Evolutionary conservation across 306 rosid species (phyloP), one percentile per base, ranked within the genome.

Genomic region (Rosa persica): DNA sequence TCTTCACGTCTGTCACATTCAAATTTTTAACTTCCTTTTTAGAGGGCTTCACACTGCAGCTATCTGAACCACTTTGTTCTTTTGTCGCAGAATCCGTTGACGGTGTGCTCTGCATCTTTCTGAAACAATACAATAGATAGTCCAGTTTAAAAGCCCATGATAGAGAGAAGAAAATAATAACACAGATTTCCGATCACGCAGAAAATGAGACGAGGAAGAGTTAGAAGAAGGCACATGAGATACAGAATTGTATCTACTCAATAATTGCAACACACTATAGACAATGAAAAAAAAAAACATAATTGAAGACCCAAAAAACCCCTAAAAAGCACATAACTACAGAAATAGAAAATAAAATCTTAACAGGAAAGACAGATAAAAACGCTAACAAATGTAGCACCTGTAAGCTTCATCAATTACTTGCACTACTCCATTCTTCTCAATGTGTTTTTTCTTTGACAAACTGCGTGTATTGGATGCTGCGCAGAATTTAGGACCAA

Each of bases 41-140:
- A 79, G 86, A 15, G 64, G 64, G 76, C 88, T 96, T 91, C 75
- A 85, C 86, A 79, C 65, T 90, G 82, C 98, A 86, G 73, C 93
- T 86, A 85, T 95, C 97, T 51, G 99, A 92, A 74, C 80, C 86
- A 68, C 91, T 90, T 76, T 86, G 97, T 17, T 91, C 94, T 83
- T 89, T 95, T 62, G 97, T 85, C 48, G 96, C 93, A 80, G 91
- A 88, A 79, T 91, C 99, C 27, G 92, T 80, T 70, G 99, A 97
- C 60, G 90, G 89, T 48, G 96, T 81, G 76, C 83, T 86, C 84
- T 89, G 96, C 97, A 96, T 91, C 86, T 96, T 96, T 87, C 99
- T 96, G 90, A 42, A 39, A 61, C 66, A 78, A 82, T 25, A 65
- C 51, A 66, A 48, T 19, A 9, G 16, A 57, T 25, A 60, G 25